Evolutionary conservation across 495 filamentous ascomycete species (phyloP).

Genomic region (Podospora bellae-mahoneyi): DNA sequence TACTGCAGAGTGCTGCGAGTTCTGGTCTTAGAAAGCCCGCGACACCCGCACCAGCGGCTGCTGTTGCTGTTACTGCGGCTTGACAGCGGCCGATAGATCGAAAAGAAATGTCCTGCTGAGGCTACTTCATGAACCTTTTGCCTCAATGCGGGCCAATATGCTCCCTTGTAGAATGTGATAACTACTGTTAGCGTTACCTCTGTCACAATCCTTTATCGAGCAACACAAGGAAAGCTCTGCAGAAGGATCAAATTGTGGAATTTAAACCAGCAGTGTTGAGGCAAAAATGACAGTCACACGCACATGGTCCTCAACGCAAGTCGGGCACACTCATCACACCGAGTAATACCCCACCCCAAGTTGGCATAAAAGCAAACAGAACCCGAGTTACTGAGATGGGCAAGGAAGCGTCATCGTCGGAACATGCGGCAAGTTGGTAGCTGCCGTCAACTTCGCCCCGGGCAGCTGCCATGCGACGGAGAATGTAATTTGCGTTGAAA

Average conservation of each 20-base stretch:
- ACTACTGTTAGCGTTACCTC: not conserved
- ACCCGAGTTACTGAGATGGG: not conserved
- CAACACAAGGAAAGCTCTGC: not conserved
- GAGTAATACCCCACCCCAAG: not conserved
- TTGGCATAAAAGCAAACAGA: not conserved
- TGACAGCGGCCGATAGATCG: not conserved
- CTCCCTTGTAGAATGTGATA: no score
- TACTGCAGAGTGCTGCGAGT: slow-evolving; percentile 24
- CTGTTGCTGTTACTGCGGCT: not conserved
- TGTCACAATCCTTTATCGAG: not conserved
- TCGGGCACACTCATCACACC: not conserved
- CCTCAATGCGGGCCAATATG: no score
- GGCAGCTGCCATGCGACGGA: not conserved
- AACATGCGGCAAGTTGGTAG: not conserved
- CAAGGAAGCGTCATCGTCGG: not conserved
- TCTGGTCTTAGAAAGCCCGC: slow-evolving; percentile 3
- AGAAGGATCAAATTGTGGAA: not conserved
- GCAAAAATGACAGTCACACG: not conserved
- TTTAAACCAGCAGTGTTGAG: not conserved
- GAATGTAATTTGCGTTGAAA: not conserved
- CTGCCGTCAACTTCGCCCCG: not conserved
- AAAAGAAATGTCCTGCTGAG: no score
- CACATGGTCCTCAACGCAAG: not conserved
- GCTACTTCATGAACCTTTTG: no score
- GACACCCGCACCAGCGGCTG: not conserved